Conservation (phyloP, 805 yeast species). For the Metschnikowia aberdeeniae region DNA sequence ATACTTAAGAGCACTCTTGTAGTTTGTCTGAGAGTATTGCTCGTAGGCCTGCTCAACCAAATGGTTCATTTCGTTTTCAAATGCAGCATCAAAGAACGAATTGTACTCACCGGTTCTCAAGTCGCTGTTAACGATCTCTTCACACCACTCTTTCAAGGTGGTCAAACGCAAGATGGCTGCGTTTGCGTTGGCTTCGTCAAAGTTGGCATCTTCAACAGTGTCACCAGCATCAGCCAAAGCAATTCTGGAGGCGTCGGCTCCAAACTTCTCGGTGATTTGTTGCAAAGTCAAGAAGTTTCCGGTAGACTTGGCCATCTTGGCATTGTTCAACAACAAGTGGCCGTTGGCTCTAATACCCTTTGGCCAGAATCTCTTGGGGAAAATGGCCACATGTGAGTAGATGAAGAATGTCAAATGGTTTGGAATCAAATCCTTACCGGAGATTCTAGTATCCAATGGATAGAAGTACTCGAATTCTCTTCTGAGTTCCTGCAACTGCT, state of each 20-base stretch:
- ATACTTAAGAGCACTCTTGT: conserved; percentile 82
- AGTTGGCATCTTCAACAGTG: conserved; percentile 94
- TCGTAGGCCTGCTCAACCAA: conserved; percentile 71
- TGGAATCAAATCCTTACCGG: conserved; percentile 96
- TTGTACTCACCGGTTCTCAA: conserved; percentile 49
- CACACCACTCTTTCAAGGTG: conserved; percentile 94
- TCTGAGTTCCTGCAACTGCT: conserved; percentile 68
- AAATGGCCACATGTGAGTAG: conserved; percentile 87
- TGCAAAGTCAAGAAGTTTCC: conserved; percentile 93
- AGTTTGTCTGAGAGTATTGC: conserved; percentile 68
- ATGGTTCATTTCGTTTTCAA: conserved; percentile 88
- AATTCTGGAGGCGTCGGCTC: conserved; percentile 96
- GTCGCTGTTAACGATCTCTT: conserved; percentile 56
- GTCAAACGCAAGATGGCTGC: conserved; percentile 93
- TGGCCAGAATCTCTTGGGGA: conserved; percentile 92
- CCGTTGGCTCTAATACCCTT: conserved; percentile 92
- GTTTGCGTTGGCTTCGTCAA: conserved; percentile 93
- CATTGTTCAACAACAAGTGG: conserved; percentile 90
- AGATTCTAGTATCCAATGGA: conserved; percentile 86
- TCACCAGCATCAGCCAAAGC: conserved; percentile 99
- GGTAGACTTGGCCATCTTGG: conserved; percentile 96
- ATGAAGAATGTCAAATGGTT: conserved; percentile 95
- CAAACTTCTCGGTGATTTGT: conserved; percentile 81
- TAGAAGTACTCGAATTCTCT: conserved; percentile 96
- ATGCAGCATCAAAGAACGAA: conserved; percentile 77